phyloP scores from a whole-genome alignment of 768 basidiomycete species.

The Suillus luteus region DNA sequence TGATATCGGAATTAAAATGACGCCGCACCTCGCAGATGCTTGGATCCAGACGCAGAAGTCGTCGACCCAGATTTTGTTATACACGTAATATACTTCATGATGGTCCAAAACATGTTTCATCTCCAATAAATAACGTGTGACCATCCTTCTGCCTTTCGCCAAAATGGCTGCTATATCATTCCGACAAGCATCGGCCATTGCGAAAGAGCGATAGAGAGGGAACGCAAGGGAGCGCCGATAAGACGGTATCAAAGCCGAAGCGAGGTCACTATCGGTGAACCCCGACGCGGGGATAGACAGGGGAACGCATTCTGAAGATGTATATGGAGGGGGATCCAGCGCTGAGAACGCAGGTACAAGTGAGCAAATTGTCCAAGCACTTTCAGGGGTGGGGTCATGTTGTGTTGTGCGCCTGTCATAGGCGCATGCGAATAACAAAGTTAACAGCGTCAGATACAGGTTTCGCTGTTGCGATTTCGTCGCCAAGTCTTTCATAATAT shows the following conservation, averaged over 20 bases:
- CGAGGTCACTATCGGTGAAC: conserved; percentile 50
- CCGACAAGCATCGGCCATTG: conserved; percentile 67
- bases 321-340: conserved; percentile 68
- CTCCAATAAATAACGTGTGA: conserved; percentile 68
- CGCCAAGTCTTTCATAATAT: conserved; percentile 53
- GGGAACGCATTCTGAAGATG: conserved; percentile 20
- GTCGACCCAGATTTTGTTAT: conserved; percentile 84
- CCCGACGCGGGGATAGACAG: conserved; percentile 13
- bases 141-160: conserved; percentile 57
- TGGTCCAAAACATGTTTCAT: conserved; percentile 75
- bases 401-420: conserved; percentile 82
- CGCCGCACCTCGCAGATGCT: conserved; percentile 62
- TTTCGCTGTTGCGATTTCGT: conserved; percentile 55
- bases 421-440: conserved; percentile 75
- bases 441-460: conserved; percentile 69
- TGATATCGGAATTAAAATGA: neutral
- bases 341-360: conserved; percentile 82
- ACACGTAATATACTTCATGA: conserved; percentile 88
- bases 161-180: conserved; percentile 63
- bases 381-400: conserved; percentile 82
- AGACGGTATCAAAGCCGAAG: conserved; percentile 54
- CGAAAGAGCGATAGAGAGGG: conserved; percentile 80
- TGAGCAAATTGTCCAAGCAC: conserved; percentile 80
- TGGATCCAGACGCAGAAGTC: conserved; percentile 86
- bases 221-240: conserved; percentile 78